phyloP scores from a whole-genome alignment of 805 yeast genomes.

The Kodamaea kaohsiungensis region DNA sequence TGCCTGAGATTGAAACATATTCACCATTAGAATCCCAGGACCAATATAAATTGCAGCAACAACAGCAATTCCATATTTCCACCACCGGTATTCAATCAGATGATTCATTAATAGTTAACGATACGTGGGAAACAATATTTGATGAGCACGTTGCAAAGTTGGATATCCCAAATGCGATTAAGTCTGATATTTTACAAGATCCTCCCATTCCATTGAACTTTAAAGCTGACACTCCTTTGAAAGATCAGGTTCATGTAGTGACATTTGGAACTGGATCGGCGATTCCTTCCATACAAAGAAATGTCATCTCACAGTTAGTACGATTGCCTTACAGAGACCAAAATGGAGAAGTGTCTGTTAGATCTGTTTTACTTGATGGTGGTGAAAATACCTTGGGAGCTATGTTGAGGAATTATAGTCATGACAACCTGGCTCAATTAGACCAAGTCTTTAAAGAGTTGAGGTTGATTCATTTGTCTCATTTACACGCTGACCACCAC shows the following conservation, averaged over 20 bases:
- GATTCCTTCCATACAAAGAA: slow-evolving; percentile 78
- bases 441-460: slow-evolving; percentile 57
- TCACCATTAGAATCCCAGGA: slow-evolving; percentile 12
- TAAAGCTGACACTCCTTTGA: slow-evolving; percentile 21
- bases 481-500: slow-evolving; percentile 97
- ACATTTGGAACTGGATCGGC: slow-evolving; percentile 95
- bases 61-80: slow-evolving; percentile 30
- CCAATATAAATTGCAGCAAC: slow-evolving; percentile 27
- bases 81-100: slow-evolving; percentile 24
- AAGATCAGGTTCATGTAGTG: slow-evolving; percentile 62
- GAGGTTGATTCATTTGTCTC: slow-evolving; percentile 71
- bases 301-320: slow-evolving; percentile 78
- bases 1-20: slow-evolving; percentile 30
- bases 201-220: slow-evolving; percentile 22
- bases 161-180: slow-evolving; percentile 15
- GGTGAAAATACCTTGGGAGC: slow-evolving; percentile 91
- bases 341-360: slow-evolving; percentile 24
- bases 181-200: slow-evolving; percentile 18
- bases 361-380: slow-evolving; percentile 76
- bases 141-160: slow-evolving; percentile 28
- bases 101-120: slow-evolving; percentile 17
- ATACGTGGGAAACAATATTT: slow-evolving; percentile 31
- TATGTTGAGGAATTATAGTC: slow-evolving; percentile 60
- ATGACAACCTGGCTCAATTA: slow-evolving; percentile 37
- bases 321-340: slow-evolving; percentile 55